phyloP scores from a whole-genome alignment of 1,284 basidiomycete species.

The Cronartium quercuum region DNA sequence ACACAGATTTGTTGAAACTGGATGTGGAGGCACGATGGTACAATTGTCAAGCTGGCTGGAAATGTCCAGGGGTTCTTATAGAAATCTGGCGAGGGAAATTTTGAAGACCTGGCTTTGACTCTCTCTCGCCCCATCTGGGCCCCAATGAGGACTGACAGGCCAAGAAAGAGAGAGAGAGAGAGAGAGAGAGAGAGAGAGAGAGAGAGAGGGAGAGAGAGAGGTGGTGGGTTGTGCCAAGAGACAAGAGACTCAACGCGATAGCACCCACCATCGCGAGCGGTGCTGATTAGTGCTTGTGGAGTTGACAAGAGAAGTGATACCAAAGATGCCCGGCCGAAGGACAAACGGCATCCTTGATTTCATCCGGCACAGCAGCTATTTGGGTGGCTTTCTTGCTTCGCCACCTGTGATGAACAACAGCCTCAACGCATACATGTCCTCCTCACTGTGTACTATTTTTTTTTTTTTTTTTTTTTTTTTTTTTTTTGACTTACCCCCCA shows the following conservation, averaged over 20 bases:
- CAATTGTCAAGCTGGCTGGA: not conserved
- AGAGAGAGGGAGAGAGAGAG: not conserved
- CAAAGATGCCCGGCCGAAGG: not conserved
- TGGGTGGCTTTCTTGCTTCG: not conserved
- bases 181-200: no score
- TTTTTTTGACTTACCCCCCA: not conserved
- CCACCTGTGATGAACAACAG: not conserved
- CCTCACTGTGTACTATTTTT: not conserved
- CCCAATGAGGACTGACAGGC: not conserved
- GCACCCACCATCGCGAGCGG: not conserved
- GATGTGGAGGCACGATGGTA: not conserved
- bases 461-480: not conserved
- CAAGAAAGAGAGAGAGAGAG: not conserved
- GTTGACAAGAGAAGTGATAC: not conserved
- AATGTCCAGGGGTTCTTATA: not conserved
- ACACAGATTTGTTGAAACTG: no score
- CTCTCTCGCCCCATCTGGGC: not conserved
- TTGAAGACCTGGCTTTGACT: not conserved
- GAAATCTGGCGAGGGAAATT: not conserved
- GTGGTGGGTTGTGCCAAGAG: not conserved
- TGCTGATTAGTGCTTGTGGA: not conserved
- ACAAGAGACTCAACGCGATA: not conserved
- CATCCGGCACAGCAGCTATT: slow-evolving; percentile 1
- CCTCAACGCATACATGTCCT: not conserved
- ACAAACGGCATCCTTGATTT: not conserved